phyloP scores from a whole-genome alignment of 441 rosid genomes.

The Metrosideros polymorpha region DNA sequence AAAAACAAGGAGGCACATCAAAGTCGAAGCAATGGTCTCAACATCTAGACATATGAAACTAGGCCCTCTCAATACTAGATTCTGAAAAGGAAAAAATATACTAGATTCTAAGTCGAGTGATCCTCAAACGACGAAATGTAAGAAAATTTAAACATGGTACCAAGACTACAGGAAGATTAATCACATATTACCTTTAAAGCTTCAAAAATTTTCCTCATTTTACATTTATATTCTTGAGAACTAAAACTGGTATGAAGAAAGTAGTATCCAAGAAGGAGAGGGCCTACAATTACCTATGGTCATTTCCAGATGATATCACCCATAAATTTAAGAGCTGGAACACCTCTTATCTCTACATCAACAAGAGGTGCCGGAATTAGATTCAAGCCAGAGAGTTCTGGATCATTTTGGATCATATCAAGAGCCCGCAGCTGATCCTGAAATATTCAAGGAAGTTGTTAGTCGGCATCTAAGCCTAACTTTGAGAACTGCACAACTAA shows the following conservation, averaged over 20 bases:
- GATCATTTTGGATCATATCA: slow-evolving; percentile 58
- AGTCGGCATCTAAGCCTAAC: background rate
- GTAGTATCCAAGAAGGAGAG: background rate
- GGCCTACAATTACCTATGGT: background rate
- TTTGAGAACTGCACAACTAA: background rate
- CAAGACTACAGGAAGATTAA: background rate
- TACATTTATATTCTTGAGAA: background rate
- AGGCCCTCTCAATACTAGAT: background rate
- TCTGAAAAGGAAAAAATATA: too few species aligned
- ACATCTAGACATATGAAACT: background rate
- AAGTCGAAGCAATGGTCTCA: background rate
- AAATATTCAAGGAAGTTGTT: background rate
- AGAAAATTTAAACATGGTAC: background rate
- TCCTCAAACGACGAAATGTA: background rate
- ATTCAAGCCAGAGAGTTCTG: slow-evolving; percentile 64
- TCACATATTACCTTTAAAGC: background rate
- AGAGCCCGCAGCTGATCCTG: slow-evolving; percentile 95
- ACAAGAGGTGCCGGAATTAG: slow-evolving; percentile 78
- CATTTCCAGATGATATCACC: slow-evolving; percentile 92
- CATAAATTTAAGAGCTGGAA: slow-evolving; percentile 81
- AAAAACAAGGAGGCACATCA: background rate
- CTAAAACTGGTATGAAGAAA: background rate
- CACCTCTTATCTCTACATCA: slow-evolving; percentile 95
- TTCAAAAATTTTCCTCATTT: background rate
- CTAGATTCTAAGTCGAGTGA: background rate